These are phyloP conservation scores for Aspergillus coremiiformis DNA, from an alignment of 495 filamentous ascomycete genomes.

Conservation along the genomic window DNA sequence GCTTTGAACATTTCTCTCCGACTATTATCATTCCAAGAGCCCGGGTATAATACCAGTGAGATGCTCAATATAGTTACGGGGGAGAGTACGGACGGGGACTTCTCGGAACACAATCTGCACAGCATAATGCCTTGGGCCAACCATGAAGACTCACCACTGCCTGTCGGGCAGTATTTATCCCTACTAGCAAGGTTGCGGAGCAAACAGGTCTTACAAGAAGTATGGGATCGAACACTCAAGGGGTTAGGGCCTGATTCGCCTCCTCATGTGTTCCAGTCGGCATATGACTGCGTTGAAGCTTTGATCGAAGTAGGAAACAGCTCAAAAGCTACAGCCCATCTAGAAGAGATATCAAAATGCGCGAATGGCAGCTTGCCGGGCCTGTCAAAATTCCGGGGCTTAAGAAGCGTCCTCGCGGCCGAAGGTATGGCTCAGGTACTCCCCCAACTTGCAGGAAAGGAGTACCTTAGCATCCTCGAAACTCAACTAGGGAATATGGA, in stretches of 20 bases:
- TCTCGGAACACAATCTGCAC: constrained; percentile 10
- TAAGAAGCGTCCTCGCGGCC: constrained; percentile 17
- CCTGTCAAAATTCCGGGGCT: constrained; percentile 13
- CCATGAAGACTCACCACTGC: not conserved
- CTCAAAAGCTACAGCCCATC: constrained; percentile 15
- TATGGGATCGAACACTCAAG: constrained; percentile 20
- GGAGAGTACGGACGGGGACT: constrained; percentile 6
- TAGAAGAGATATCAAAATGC: constrained; percentile 23
- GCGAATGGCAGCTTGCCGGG: constrained; percentile 18
- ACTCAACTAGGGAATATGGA: constrained; percentile 22
- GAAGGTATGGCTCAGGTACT: constrained; percentile 12
- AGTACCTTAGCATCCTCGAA: constrained; percentile 22
- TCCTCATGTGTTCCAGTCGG: constrained; percentile 5
- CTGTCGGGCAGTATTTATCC: constrained; percentile 14
- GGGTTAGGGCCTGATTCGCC: not conserved
- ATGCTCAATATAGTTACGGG: constrained; percentile 25
- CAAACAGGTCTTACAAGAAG: constrained; percentile 2
- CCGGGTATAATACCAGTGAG: constrained; percentile 14
- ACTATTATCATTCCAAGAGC: constrained; percentile 17
- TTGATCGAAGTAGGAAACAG: constrained; percentile 13
- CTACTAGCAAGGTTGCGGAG: constrained; percentile 20
- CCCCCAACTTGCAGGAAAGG: constrained; percentile 16
- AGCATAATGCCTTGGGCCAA: constrained; percentile 16
- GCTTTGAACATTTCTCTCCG: constrained; percentile 16
- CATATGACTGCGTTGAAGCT: constrained; percentile 20